phyloP scores from a whole-genome alignment of 495 filamentous ascomycete species.

The Chaetomium cochliodes region DNA sequence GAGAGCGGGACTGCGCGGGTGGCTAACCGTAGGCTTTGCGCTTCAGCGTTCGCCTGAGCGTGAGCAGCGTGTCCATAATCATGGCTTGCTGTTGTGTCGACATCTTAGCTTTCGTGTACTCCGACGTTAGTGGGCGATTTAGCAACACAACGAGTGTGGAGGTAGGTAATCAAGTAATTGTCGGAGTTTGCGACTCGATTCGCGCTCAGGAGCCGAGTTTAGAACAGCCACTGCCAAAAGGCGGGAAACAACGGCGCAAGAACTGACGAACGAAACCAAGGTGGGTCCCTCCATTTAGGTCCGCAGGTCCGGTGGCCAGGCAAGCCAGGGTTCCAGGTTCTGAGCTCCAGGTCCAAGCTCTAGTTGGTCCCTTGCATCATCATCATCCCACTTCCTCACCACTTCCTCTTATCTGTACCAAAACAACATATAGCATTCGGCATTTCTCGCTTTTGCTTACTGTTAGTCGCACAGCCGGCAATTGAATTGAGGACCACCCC shows the following conservation, averaged over 20 bases:
- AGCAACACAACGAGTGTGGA: background rate
- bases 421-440: background rate
- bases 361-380: background rate
- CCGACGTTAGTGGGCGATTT: background rate
- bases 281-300: no score
- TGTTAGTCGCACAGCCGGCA: background rate
- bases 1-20: background rate
- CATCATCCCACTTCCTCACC: background rate
- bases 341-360: background rate
- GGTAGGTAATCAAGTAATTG: background rate
- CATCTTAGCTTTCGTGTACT: constrained; percentile 22
- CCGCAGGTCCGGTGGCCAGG: no score
- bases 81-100: constrained; percentile 37
- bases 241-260: constrained; percentile 3
- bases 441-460: background rate
- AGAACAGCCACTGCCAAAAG: background rate
- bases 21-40: constrained; percentile 33
- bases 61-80: constrained; percentile 33
- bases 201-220: background rate
- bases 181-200: background rate
- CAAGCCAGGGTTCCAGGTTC: background rate
- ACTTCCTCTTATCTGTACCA: background rate
- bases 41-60: constrained; percentile 31
- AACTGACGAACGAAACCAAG: no score
- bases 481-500: background rate